Evolutionary conservation across 352 stramenopile genomes (phyloP).

Genomic region (Achlya hypogyna): DNA sequence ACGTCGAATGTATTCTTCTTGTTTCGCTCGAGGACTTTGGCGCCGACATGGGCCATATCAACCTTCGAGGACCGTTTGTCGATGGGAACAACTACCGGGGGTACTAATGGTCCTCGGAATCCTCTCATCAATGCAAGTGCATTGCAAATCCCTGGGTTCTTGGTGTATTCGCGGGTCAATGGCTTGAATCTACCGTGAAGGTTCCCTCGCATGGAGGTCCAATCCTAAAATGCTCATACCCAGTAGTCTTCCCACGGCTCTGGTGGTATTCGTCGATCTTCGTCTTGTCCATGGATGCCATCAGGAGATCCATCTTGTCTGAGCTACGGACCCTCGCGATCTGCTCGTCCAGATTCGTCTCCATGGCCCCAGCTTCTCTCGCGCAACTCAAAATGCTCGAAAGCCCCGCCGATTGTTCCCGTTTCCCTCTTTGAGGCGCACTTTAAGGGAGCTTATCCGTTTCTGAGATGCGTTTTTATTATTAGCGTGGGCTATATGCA

Average conservation of each 20-base stretch:
- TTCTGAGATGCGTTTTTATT: not conserved
- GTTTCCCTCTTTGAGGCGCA: not conserved
- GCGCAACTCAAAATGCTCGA: not conserved
- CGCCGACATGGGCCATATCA: not conserved
- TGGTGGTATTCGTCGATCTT: slow-evolving; percentile 17
- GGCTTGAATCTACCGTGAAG: slow-evolving; percentile 13
- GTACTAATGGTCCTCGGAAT: not conserved
- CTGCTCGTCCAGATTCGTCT: slow-evolving; percentile 11
- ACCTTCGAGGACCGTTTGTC: not conserved
- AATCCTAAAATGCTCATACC: not conserved
- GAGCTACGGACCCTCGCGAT: not conserved
- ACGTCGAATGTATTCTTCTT: not conserved
- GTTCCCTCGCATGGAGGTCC: no score
- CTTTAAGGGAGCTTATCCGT: not conserved
- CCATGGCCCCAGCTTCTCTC: not conserved
- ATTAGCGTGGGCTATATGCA: not conserved
- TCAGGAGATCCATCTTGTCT: slow-evolving; percentile 2
- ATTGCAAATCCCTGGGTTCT: not conserved
- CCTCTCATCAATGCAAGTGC: not conserved
- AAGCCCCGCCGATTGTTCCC: not conserved
- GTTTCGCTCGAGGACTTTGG: slow-evolving; percentile 4
- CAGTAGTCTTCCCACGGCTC: not conserved
- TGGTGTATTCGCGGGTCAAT: not conserved
- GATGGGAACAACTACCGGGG: not conserved
- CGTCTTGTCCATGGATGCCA: slow-evolving; percentile 9